These are phyloP conservation scores for Mycena chlorophos DNA, from an alignment of 768 basidiomycete genomes.

Conservation along the genomic window DNA sequence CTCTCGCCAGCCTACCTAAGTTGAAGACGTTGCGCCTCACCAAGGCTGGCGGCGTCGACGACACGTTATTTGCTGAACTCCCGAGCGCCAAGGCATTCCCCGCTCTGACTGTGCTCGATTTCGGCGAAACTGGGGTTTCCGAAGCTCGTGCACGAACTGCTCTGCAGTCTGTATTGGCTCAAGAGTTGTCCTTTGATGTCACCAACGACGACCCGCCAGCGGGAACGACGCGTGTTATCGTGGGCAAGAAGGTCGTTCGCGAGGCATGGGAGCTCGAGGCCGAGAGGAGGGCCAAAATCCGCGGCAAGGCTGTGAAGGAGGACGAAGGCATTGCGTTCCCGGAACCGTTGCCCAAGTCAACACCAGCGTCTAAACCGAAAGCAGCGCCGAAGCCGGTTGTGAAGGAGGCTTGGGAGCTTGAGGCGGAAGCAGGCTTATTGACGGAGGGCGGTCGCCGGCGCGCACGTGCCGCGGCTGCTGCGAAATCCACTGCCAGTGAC, in stretches of 20 bases:
- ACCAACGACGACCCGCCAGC: conserved; percentile 53
- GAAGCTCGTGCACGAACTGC: conserved; percentile 45
- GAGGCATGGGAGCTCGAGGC: conserved; percentile 82
- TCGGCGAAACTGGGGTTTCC: conserved; percentile 64
- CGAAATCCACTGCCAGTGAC: conserved; percentile 21
- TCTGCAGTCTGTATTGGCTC: conserved; percentile 44
- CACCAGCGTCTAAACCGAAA: conserved; percentile 9
- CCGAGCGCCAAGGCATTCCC: conserved; percentile 42
- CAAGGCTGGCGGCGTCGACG: conserved; percentile 59
- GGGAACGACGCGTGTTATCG: conserved; percentile 54
- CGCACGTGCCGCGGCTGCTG: conserved; percentile 56
- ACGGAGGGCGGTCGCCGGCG: conserved; percentile 74
- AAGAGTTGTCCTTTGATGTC: conserved; percentile 55
- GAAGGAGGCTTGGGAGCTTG: conserved; percentile 80
- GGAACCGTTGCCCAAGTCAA: conserved; percentile 19
- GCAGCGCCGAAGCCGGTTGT: conserved; percentile 36
- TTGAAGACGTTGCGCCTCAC: conserved; percentile 61
- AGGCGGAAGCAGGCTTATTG: conserved; percentile 71
- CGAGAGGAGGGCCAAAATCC: conserved; percentile 53
- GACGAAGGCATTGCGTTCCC: conserved; percentile 33
- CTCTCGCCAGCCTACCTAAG: conserved; percentile 46
- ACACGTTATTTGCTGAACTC: conserved; percentile 50
- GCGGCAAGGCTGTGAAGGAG: conserved; percentile 28
- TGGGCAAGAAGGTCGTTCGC: conserved; percentile 70
- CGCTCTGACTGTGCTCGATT: conserved; percentile 56